phyloP scores from a whole-genome alignment of 805 yeast species.

The Henningerozyma blattae region DNA sequence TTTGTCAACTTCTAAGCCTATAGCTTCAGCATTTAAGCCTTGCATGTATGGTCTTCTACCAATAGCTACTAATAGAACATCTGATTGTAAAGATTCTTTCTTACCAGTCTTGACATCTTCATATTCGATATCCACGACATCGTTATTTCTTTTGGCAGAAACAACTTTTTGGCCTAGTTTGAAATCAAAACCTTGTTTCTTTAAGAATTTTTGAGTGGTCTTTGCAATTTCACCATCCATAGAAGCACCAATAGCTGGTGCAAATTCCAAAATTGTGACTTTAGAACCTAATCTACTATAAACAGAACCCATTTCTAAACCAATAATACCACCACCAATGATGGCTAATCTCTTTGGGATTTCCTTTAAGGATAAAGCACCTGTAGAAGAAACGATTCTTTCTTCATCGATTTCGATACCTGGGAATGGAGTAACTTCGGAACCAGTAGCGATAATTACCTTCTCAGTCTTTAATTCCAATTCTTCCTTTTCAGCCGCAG shows the following conservation, averaged over 20 bases:
- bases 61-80: slow-evolving; percentile 89
- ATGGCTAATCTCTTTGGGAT: slow-evolving; percentile 85
- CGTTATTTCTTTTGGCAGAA: slow-evolving; percentile 81
- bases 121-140: slow-evolving; percentile 70
- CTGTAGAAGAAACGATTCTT: slow-evolving; percentile 93
- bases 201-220: slow-evolving; percentile 74
- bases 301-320: slow-evolving; percentile 98
- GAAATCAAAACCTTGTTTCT: slow-evolving; percentile 93
- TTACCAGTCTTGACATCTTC: slow-evolving; percentile 84
- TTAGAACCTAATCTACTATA: slow-evolving; percentile 91
- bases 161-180: slow-evolving; percentile 85
- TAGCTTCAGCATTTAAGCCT: slow-evolving; percentile 77
- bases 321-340: slow-evolving; percentile 99
- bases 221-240: slow-evolving; percentile 96
- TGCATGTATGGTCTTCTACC: slow-evolving; percentile 97
- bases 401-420: slow-evolving; percentile 94
- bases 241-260: slow-evolving; percentile 88
- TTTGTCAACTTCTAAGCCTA: slow-evolving; percentile 85
- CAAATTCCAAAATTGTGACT: slow-evolving; percentile 90
- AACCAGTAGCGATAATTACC: slow-evolving; percentile 94
- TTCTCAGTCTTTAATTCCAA: slow-evolving; percentile 67
- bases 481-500: slow-evolving; percentile 64
- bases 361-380: slow-evolving; percentile 73
- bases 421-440: slow-evolving; percentile 98
- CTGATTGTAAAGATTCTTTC: slow-evolving; percentile 71